A percentile compares a stretch with the other conserved stretches of the same genome.
These are phyloP conservation scores for Lablab purpureus DNA, from an alignment of 306 rosid genomes.

Conservation along the genomic window DNA sequence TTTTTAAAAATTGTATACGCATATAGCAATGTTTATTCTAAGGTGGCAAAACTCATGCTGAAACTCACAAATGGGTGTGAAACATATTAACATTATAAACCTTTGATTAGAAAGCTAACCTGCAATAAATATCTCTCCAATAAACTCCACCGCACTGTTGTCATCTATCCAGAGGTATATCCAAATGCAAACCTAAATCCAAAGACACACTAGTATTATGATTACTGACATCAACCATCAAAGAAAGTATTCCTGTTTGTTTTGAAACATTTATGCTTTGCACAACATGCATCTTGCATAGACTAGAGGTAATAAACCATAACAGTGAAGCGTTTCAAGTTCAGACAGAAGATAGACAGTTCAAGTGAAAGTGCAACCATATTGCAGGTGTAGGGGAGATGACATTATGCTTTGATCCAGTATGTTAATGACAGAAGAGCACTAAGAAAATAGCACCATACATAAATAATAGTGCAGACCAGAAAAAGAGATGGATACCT, in stretches of 20 bases:
- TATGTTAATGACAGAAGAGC: background rate
- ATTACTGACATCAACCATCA: constrained; percentile 25
- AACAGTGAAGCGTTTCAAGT: constrained; percentile 1
- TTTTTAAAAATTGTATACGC: constrained; percentile 3
- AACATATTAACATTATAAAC: constrained; percentile 32
- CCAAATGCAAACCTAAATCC: constrained; percentile 85
- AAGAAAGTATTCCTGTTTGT: constrained; percentile 3
- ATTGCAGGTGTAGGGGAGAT: constrained; percentile 1
- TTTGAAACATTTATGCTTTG: constrained; percentile 10
- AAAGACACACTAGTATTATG: constrained; percentile 40
- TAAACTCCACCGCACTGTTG: constrained; percentile 61
- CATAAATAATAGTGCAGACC: background rate
- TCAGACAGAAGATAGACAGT: constrained; percentile 6
- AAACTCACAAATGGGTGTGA: constrained; percentile 36
- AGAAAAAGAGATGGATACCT: constrained; percentile 59
- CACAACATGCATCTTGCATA: constrained; percentile 36
- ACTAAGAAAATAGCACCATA: background rate
- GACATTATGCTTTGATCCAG: background rate
- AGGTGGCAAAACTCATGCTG: constrained; percentile 29
- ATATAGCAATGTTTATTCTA: constrained; percentile 19
- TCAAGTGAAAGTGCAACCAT: background rate
- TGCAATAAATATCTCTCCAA: constrained; percentile 87
- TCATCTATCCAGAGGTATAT: constrained; percentile 80
- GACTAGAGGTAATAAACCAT: constrained; percentile 1
- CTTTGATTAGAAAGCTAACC: constrained; percentile 62